These are phyloP conservation scores for Penicillium antarcticum DNA, from an alignment of 495 filamentous ascomycete species.

Conservation along the genomic window DNA sequence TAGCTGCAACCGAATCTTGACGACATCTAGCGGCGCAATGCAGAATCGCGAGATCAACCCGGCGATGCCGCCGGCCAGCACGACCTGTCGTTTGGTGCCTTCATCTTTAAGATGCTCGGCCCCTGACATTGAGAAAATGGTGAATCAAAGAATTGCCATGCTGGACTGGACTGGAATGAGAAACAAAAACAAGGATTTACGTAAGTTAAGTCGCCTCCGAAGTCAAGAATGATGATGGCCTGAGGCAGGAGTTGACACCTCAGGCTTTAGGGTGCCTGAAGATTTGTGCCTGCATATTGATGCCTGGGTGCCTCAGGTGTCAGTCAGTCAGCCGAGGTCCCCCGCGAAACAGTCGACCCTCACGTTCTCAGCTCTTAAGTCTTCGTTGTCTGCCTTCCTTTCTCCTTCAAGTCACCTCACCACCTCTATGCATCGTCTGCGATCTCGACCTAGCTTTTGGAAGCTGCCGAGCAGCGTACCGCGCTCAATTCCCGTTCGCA, in stretches of 20 bases:
- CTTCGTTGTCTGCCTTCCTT: not conserved
- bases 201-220: no score
- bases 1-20: slow-evolving; percentile 94
- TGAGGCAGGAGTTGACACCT: no score
- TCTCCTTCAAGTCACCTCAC: not conserved
- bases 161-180: not conserved
- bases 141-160: not conserved
- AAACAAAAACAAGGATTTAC: not conserved
- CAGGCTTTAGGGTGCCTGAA: no score
- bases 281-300: not conserved
- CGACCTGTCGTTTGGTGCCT: slow-evolving; percentile 80
- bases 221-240: not conserved
- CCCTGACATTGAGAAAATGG: slow-evolving; percentile 65
- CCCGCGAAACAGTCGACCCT: no score
- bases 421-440: slow-evolving; percentile 8
- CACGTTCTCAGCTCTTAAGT: no score
- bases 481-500: slow-evolving; percentile 1
- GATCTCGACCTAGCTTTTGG: slow-evolving; percentile 2
- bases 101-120: slow-evolving; percentile 85
- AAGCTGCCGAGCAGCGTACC: slow-evolving; percentile 4
- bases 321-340: not conserved
- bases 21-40: slow-evolving; percentile 88
- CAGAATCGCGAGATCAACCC: slow-evolving; percentile 92
- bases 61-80: slow-evolving; percentile 79
- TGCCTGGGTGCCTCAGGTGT: not conserved